phyloP scores from a whole-genome alignment of 2,329 filamentous ascomycete species.

The Metarhizium rileyi region DNA sequence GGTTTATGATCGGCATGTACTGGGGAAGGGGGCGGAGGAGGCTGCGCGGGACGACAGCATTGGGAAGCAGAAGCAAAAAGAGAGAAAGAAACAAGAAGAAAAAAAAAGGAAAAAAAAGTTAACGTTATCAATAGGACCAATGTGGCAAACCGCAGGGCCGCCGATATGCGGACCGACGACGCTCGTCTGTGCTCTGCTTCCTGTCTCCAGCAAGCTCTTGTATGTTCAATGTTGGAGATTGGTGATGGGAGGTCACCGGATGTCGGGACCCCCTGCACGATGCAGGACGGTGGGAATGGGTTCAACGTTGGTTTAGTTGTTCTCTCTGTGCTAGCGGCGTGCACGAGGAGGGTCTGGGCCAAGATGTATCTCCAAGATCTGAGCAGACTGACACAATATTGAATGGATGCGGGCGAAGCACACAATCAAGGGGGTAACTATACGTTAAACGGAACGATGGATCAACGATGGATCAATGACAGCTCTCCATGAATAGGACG shows the following conservation, averaged over 20 bases:
- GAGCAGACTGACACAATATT: background rate
- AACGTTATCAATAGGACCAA: background rate
- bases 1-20: background rate
- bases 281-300: too few relatives aligned
- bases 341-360: too few relatives aligned
- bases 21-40: background rate
- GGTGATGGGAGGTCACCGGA: background rate
- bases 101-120: background rate
- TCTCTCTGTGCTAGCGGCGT: too few relatives aligned
- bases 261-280: background rate
- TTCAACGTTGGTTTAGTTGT: too few relatives aligned
- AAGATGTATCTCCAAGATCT: too few relatives aligned
- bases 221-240: background rate
- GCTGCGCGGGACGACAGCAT: background rate
- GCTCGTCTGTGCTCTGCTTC: slow-evolving; percentile 6
- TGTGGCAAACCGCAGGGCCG: background rate
- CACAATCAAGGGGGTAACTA: background rate
- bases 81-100: background rate
- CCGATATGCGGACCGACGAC: slow-evolving; percentile 7
- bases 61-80: background rate
- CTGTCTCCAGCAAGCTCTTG: too few relatives aligned
- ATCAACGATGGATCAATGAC: background rate
- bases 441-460: background rate
- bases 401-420: background rate
- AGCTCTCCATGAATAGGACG: background rate